phyloP scores from a whole-genome alignment of 139 green algal genomes.

The Eudorina sp. region DNA sequence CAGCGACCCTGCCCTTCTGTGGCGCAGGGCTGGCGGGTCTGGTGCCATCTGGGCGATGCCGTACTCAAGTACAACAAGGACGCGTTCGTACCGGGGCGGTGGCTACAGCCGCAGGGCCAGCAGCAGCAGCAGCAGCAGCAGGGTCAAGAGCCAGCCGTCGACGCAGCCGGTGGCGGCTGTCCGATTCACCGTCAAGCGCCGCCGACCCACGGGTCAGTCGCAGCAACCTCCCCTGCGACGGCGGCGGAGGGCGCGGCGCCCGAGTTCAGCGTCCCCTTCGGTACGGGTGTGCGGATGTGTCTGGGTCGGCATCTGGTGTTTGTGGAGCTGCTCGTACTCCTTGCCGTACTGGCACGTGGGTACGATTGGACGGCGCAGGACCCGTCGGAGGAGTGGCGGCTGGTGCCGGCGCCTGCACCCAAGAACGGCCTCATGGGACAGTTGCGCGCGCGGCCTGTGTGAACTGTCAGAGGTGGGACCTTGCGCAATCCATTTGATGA shows the following conservation, averaged over 20 bases:
- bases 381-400: slow-evolving; percentile 12
- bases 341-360: slow-evolving; percentile 25
- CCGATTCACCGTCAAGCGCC: too few relatives aligned
- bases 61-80: slow-evolving; percentile 43
- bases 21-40: slow-evolving; percentile 46
- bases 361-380: not conserved
- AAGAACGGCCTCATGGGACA: not conserved
- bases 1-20: too few relatives aligned
- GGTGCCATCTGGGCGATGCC: slow-evolving; percentile 31
- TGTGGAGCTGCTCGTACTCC: not conserved
- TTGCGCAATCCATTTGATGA: too few relatives aligned
- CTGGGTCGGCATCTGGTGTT: slow-evolving; percentile 14
- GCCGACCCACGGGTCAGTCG: too few relatives aligned
- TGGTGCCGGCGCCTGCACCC: slow-evolving; percentile 35
- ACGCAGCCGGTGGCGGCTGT: not conserved
- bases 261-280: slow-evolving; percentile 27
- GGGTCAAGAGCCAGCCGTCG: not conserved
- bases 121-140: not conserved
- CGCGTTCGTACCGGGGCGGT: not conserved
- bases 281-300: slow-evolving; percentile 18
- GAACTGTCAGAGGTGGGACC: too few relatives aligned
- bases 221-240: too few relatives aligned
- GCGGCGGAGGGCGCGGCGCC: not conserved
- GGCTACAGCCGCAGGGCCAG: slow-evolving; percentile 7
- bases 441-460: not conserved